Conservation (phyloP, 164 flowering plant species). For the Litsea cubeba region DNA sequence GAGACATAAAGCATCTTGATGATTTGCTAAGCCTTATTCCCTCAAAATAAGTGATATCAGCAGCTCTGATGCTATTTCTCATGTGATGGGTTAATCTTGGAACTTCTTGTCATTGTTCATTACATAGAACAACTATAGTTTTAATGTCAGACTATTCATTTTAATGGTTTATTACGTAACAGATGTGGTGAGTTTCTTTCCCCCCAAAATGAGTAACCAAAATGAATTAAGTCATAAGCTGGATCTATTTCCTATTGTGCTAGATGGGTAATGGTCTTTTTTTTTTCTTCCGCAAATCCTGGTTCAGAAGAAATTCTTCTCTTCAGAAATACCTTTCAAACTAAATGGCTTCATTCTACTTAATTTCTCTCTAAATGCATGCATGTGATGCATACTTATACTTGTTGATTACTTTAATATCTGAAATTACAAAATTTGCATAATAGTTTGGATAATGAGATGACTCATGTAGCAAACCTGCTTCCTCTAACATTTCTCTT, state of each 20-base stretch:
- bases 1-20: constrained; percentile 14
- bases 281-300: too few relatives aligned
- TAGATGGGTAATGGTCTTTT: background rate
- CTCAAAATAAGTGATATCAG: background rate
- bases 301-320: background rate
- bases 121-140: constrained; percentile 7
- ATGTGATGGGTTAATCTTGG: constrained; percentile 17
- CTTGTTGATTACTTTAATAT: too few relatives aligned
- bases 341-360: background rate
- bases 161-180: background rate
- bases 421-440: too few relatives aligned
- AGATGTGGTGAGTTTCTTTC: background rate
- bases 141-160: constrained; percentile 1
- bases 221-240: too few relatives aligned
- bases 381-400: background rate
- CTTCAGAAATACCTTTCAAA: background rate
- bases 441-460: background rate
- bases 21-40: constrained; percentile 5
- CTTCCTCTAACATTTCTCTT: background rate
- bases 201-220: background rate
- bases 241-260: too few relatives aligned
- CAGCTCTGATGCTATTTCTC: constrained; percentile 11
- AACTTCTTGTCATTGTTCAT: constrained; percentile 11
- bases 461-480: background rate
- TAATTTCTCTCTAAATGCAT: background rate